Base-by-base conservation (phyloP, 768 basidiomycete genomes). In the Leccinum longicurvipes region DNA sequence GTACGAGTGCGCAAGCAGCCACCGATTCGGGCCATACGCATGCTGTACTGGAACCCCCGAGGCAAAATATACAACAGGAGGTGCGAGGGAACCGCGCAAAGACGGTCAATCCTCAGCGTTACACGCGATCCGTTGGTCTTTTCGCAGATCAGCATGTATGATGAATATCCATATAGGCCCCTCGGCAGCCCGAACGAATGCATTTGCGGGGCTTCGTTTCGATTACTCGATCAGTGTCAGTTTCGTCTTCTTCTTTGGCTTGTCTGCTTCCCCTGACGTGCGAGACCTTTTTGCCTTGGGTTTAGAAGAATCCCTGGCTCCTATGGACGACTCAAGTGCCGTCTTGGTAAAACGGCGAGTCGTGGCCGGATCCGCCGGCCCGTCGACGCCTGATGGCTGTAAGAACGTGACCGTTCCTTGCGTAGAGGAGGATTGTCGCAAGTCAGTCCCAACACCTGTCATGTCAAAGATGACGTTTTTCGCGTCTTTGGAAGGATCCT, bases 391-490 rank as follows among this genome's bases (percentile, higher is more conserved):
- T 0, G 63, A 54, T 3, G 67, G 67, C 4, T 61, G 65, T 23
- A 68, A 21, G 57, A 68, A 68, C 0, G 57, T 21, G 5, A 11
- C 39, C 19, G 53, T 10, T 39, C 23, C 51, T 51, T 49, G 59
- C 21, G 51, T 45, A 24, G 68, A 51, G 25, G 68, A 56, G 42
- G 70, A 65, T 25, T 70, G 57, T 32, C 76, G 76, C 49, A 84
- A 59, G 69, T 85, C 82, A 44, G 73, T 69, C 15, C 82, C 83
- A 28, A 82, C 79, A 15, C 74, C 76, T 6, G 70, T 63, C 51
- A 63, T 78, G 58, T 82, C 77, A 59, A 77, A 78, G 14, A 84
- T 75, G 24, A 76, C 56, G 36, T 78, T 69, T 57, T 73, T 74
- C 2, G 80, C 81, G 17, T 75, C 70, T 62, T 76, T 78, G 50